These are phyloP conservation scores for Aureobasidium sp. DNA, from an alignment of 2,329 filamentous ascomycete genomes.

Conservation along the genomic window DNA sequence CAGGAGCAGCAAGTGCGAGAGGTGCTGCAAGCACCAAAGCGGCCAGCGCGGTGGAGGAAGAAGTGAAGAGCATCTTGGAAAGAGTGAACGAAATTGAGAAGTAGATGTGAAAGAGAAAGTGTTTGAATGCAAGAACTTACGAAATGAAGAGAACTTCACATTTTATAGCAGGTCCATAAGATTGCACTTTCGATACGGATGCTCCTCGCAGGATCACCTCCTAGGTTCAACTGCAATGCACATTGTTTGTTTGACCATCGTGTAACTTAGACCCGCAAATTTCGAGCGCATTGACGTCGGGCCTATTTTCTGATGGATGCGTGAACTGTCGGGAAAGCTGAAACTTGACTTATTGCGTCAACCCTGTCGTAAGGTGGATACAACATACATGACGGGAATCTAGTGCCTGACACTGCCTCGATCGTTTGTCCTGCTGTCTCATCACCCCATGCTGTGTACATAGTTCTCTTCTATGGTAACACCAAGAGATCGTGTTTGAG, in stretches of 20 bases:
- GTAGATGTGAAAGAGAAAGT: background rate
- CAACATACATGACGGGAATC: background rate
- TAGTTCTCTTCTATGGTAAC: no score
- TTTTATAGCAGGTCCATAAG: background rate
- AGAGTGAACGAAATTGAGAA: background rate
- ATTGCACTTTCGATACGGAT: background rate
- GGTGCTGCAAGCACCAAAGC: slow-evolving; percentile 2
- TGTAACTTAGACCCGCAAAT: background rate
- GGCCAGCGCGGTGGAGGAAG: slow-evolving; percentile 7
- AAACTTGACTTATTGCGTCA: slow-evolving; percentile 7
- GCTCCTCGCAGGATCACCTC: background rate
- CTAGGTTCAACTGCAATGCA: background rate
- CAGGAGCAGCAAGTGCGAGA: slow-evolving; percentile 4
- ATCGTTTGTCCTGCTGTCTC: background rate
- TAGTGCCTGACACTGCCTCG: background rate
- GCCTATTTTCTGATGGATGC: background rate
- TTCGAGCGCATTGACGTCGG: background rate
- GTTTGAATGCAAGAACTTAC: background rate
- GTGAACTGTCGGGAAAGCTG: background rate
- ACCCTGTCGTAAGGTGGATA: background rate
- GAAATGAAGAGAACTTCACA: background rate
- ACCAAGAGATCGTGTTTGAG: no score
- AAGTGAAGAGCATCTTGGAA: slow-evolving; percentile 9
- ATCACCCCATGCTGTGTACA: background rate
- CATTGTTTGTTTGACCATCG: background rate